Evolutionary conservation across 495 filamentous ascomycete species (phyloP).

Genomic region (Penicillium longicatenatum): DNA sequence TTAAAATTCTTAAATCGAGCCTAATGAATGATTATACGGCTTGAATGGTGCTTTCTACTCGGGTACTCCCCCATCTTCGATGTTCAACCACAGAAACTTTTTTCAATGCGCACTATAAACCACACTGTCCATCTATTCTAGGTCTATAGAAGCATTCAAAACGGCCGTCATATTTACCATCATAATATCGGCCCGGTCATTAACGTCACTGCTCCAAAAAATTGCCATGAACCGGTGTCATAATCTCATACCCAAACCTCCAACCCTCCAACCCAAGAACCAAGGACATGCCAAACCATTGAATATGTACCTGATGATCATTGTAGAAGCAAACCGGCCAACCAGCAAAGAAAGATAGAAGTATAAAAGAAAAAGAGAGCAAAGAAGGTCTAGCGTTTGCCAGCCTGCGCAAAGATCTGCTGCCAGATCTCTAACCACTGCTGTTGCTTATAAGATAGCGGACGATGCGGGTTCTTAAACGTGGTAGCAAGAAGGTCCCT

Average conservation of each 20-base stretch:
- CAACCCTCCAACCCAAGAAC: neutral
- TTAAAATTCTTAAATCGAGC: neutral
- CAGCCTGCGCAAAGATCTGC: slow-evolving; percentile 40
- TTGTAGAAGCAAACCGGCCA: neutral
- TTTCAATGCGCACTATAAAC: neutral
- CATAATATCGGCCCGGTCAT: neutral
- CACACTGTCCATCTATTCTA: neutral
- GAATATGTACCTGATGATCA: neutral
- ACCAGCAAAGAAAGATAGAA: neutral
- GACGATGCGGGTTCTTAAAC: slow-evolving; percentile 72
- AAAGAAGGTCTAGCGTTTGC: slow-evolving; percentile 23
- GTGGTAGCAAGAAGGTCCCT: slow-evolving; percentile 69
- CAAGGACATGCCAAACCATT: neutral
- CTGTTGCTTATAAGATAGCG: slow-evolving; percentile 63
- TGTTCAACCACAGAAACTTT: neutral
- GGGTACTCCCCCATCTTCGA: too few relatives aligned
- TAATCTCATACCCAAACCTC: neutral
- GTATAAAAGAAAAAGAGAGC: slow-evolving; percentile 2
- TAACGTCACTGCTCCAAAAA: neutral
- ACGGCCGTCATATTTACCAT: neutral
- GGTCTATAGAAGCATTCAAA: neutral
- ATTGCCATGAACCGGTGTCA: neutral
- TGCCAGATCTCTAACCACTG: slow-evolving; percentile 77
- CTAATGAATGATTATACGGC: neutral
- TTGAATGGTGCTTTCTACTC: neutral